phyloP scores from a whole-genome alignment of 495 filamentous ascomycete species.

The Xylaria telfairii region DNA sequence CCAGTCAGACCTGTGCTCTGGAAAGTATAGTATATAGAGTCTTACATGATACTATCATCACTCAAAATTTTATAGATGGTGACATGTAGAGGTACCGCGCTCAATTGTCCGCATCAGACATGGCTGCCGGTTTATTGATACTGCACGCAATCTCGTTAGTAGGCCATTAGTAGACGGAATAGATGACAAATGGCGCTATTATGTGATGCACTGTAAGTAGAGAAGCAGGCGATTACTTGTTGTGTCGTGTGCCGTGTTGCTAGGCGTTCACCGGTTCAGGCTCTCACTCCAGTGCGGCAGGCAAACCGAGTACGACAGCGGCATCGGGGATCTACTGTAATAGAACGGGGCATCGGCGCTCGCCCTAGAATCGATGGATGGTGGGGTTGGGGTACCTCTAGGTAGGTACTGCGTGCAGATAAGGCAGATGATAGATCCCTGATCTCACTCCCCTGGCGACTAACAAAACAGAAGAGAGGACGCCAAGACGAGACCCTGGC shows the following conservation, averaged over 20 bases:
- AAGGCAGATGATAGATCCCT: conserved; percentile 16
- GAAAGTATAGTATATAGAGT: not conserved
- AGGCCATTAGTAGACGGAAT: not conserved
- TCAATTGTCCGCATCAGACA: conserved; percentile 1
- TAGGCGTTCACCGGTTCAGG: too few species aligned
- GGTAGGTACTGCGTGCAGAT: conserved; percentile 1
- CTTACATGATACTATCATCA: not conserved
- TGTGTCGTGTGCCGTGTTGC: conserved; percentile 11
- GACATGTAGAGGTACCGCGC: not conserved
- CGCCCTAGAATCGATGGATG: not conserved
- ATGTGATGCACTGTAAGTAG: not conserved
- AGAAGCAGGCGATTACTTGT: not conserved
- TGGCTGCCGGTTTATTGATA: not conserved
- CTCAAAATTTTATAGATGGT: not conserved
- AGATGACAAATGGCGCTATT: conserved; percentile 17
- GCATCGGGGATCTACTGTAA: conserved; percentile 19
- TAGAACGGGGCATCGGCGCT: not conserved
- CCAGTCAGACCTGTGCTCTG: not conserved
- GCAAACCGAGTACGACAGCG: conserved; percentile 23
- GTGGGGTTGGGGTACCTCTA: not conserved
- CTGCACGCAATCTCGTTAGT: not conserved
- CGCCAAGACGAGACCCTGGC: conserved; percentile 15
- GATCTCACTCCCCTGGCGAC: conserved; percentile 4
- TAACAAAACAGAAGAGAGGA: not conserved
- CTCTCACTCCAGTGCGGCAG: conserved; percentile 6